Evolutionary conservation across 179 eudicot species (phyloP).

Genomic region (Silene vulgaris): DNA sequence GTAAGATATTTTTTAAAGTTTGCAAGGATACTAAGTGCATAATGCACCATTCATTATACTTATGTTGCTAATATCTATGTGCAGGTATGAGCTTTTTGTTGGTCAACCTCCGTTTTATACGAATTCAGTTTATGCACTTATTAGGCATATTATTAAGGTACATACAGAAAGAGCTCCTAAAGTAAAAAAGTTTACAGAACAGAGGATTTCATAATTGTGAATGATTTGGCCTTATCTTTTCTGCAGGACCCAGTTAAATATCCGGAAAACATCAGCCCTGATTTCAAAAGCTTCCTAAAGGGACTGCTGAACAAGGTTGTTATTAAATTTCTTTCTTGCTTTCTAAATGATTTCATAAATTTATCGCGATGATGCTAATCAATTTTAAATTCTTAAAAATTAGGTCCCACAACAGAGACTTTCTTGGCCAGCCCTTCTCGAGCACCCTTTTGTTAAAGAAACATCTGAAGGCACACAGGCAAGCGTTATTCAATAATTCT

Average conservation of each 20-base stretch:
- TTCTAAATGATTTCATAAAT: neutral
- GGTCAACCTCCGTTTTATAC: slow-evolving; percentile 99
- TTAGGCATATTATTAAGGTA: slow-evolving; percentile 94
- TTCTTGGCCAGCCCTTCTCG: slow-evolving; percentile 95
- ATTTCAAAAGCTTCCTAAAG: slow-evolving; percentile 74
- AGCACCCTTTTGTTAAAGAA: slow-evolving; percentile 87
- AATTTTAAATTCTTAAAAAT: slow-evolving; percentile 20
- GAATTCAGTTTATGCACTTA: slow-evolving; percentile 91
- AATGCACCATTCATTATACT: neutral
- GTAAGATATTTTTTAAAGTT: neutral
- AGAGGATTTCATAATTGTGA: neutral
- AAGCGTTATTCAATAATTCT: slow-evolving; percentile 33
- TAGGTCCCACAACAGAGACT: slow-evolving; percentile 88
- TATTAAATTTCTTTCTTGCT: neutral
- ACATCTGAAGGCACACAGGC: slow-evolving; percentile 43
- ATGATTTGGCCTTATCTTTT: neutral
- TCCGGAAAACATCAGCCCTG: slow-evolving; percentile 91
- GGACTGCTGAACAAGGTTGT: slow-evolving; percentile 93
- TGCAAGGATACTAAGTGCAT: neutral
- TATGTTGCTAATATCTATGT: slow-evolving; percentile 15
- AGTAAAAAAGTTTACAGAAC: neutral
- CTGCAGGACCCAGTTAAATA: slow-evolving; percentile 94
- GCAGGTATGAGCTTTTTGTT: slow-evolving; percentile 94
- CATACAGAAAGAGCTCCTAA: slow-evolving; percentile 13
- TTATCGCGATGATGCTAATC: slow-evolving; percentile 2